These are phyloP conservation scores for Pleurotus cornucopiae DNA, from an alignment of 768 basidiomycete species.

Conservation along the genomic window DNA sequence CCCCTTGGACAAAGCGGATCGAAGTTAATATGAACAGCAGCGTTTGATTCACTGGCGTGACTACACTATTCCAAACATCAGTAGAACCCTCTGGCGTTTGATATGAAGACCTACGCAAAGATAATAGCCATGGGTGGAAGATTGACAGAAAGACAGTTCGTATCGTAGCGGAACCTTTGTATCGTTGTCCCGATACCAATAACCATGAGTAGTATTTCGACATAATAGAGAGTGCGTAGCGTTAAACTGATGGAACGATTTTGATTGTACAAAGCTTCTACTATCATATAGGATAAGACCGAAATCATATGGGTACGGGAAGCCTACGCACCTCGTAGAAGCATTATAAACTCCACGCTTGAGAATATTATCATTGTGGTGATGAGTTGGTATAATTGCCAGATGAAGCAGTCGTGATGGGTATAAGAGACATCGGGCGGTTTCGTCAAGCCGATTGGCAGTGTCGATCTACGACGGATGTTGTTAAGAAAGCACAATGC, in stretches of 20 bases:
- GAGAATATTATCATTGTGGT: no score
- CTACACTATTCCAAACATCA: neutral
- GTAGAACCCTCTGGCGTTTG: no score
- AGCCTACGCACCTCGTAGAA: no score
- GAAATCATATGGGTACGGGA: neutral
- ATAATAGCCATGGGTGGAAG: conserved; percentile 25
- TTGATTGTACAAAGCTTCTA: conserved; percentile 4
- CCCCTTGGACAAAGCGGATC: conserved; percentile 9
- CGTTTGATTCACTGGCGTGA: conserved; percentile 6
- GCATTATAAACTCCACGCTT: no score
- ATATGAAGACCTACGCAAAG: conserved; percentile 22
- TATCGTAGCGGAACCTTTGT: neutral
- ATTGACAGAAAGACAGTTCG: conserved; percentile 1
- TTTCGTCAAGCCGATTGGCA: neutral
- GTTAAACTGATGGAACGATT: neutral
- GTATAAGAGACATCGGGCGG: neutral
- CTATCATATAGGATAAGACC: conserved; percentile 3
- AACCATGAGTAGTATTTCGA: neutral
- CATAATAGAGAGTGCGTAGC: neutral
- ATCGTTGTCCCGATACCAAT: neutral
- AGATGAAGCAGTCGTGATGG: neutral
- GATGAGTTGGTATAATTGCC: neutral
- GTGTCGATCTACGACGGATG: neutral
- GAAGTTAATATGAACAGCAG: conserved; percentile 15
- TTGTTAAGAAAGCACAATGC: neutral